Evolutionary conservation across 192 early-diverging fungal species (phyloP).

Genomic region (Linnemannia zychae): DNA sequence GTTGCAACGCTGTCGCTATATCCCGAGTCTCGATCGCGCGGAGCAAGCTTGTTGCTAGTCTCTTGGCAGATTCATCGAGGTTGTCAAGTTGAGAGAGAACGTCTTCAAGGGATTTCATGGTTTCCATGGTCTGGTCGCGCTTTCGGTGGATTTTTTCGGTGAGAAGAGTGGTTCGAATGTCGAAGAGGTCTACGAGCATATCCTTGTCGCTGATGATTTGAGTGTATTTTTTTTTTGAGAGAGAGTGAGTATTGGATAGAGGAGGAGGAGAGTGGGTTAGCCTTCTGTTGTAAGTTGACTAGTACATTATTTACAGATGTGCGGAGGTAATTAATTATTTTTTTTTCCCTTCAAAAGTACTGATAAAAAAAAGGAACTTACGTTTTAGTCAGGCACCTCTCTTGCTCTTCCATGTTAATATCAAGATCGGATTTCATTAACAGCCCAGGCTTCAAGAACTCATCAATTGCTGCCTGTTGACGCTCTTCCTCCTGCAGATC

Average conservation of each 20-base stretch:
- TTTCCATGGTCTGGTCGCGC: conserved; percentile 4
- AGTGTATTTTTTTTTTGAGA: too few species aligned
- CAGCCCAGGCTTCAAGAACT: background rate
- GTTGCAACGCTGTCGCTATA: conserved; percentile 20
- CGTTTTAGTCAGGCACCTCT: background rate
- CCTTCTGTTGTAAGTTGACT: too few species aligned
- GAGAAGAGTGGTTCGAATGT: background rate
- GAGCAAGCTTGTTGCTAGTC: conserved; percentile 3
- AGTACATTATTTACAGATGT: too few species aligned
- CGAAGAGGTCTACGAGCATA: background rate
- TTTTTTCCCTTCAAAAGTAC: too few species aligned
- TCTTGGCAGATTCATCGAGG: conserved; percentile 26
- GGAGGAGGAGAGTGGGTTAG: too few species aligned
- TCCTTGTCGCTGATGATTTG: background rate
- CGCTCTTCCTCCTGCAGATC: background rate
- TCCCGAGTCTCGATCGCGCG: conserved; percentile 28
- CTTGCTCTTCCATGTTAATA: background rate
- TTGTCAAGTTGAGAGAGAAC: conserved; percentile 14
- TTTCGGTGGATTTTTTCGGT: background rate
- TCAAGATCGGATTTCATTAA: background rate
- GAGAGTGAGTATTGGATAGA: too few species aligned
- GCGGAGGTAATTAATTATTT: too few species aligned
- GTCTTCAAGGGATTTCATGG: conserved; percentile 21
- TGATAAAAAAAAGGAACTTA: background rate
- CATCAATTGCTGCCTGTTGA: background rate